A percentile compares a stretch with the other conserved stretches of the same genome.
phyloP scores from a whole-genome alignment of 169 alveolate genomes.

The Eimeria maxima region DNA sequence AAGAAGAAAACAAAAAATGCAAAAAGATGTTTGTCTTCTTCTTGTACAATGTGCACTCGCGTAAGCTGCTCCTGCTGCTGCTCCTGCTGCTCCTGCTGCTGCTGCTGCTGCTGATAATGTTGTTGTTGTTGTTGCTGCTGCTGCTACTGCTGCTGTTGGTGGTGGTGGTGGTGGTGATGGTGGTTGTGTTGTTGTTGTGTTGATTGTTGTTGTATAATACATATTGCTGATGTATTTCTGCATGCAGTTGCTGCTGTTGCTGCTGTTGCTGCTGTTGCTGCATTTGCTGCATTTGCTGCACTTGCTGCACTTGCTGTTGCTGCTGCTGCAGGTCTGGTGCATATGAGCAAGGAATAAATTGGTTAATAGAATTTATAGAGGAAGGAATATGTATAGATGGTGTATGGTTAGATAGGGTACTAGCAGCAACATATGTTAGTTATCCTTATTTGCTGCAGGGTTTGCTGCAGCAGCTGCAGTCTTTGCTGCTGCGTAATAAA shows the following conservation, averaged over 20 bases:
- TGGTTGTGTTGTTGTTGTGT: too few relatives aligned
- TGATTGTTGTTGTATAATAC: too few relatives aligned
- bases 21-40: not conserved
- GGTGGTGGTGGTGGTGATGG: too few relatives aligned
- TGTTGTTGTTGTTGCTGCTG: too few relatives aligned
- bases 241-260: not conserved
- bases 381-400: not conserved
- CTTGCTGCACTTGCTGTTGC: not conserved
- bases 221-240: not conserved
- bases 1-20: not conserved
- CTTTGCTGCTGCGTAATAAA: not conserved
- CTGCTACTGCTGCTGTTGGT: too few relatives aligned
- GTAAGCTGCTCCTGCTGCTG: slow-evolving; percentile 26
- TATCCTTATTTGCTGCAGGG: not conserved
- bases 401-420: not conserved
- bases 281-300: not conserved
- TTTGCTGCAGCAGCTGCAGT: slow-evolving; percentile 22
- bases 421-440: slow-evolving; percentile 28
- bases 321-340: slow-evolving; percentile 12
- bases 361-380: slow-evolving; percentile 1
- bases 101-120: slow-evolving; percentile 27
- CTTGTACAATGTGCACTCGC: slow-evolving; percentile 49
- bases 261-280: not conserved
- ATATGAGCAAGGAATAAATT: not conserved
- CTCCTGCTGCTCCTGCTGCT: slow-evolving; percentile 42